Conservation (phyloP, 2,329 filamentous ascomycete genomes). For the Ophiosphaerella herpotricha region DNA sequence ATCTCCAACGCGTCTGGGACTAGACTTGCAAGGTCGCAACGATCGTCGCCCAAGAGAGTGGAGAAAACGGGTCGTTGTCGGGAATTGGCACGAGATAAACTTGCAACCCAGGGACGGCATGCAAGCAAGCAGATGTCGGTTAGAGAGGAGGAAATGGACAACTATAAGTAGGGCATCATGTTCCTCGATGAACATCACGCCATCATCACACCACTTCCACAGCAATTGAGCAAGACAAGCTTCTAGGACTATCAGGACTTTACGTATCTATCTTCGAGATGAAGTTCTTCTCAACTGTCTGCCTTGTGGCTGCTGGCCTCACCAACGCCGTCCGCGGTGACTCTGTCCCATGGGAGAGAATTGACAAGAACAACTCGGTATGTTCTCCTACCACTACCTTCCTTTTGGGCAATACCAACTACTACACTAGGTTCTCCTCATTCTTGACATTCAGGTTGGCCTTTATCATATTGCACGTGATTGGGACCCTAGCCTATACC, state of each 20-base stretch:
- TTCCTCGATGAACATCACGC: constrained; percentile 16
- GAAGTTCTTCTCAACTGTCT: constrained; percentile 36
- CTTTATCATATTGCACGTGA: constrained; percentile 67
- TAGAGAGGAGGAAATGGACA: background rate
- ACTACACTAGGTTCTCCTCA: constrained; percentile 55
- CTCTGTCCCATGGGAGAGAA: constrained; percentile 46
- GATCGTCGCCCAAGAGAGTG: constrained; percentile 5
- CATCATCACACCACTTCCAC: constrained; percentile 15
- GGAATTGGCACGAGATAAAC: background rate
- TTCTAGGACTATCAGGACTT: background rate
- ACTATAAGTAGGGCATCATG: constrained; percentile 30
- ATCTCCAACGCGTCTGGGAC: constrained; percentile 6
- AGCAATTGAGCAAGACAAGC: constrained; percentile 4
- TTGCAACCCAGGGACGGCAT: background rate
- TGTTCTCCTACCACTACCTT: constrained; percentile 3
- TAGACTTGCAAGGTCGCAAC: background rate
- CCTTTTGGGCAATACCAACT: background rate
- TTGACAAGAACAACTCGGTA: constrained; percentile 49
- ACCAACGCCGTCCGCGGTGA: constrained; percentile 37
- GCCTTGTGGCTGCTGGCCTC: constrained; percentile 34
- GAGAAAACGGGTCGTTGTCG: constrained; percentile 1
- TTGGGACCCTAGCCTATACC: constrained; percentile 67
- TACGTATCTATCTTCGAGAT: constrained; percentile 25
- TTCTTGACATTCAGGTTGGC: constrained; percentile 65
- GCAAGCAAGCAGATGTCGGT: background rate